These are phyloP conservation scores for Fusarium newnesense DNA, from an alignment of 2,329 filamentous ascomycete genomes.

Conservation along the genomic window DNA sequence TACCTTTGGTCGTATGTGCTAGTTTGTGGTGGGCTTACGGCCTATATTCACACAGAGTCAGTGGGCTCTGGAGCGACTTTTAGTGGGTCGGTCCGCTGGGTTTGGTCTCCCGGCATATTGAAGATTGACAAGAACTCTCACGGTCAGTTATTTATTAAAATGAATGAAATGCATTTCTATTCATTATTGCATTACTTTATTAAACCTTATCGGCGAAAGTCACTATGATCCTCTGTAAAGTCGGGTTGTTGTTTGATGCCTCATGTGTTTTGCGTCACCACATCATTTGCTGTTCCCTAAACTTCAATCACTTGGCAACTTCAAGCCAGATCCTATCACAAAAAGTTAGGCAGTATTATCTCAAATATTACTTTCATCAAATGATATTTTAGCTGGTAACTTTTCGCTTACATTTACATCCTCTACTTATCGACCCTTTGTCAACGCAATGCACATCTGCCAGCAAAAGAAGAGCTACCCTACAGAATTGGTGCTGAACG, in stretches of 20 bases:
- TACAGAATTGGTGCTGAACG: neutral
- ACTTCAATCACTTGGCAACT: no score
- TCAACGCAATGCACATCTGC: neutral
- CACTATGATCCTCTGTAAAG: no score
- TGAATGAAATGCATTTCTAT: fast-evolving
- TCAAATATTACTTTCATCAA: fast-evolving
- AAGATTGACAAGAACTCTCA: neutral
- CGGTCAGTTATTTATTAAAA: neutral
- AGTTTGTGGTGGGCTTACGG: fast-evolving
- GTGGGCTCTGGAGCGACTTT: fast-evolving
- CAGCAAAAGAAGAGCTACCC: neutral
- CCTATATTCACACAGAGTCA: fast-evolving
- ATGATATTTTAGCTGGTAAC: fast-evolving
- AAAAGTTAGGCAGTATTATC: no score
- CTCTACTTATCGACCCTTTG: neutral
- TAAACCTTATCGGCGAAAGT: fast-evolving
- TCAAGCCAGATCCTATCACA: no score
- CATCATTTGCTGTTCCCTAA: fast-evolving
- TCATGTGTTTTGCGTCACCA: no score
- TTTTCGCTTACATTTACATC: neutral
- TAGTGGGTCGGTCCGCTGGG: fast-evolving
- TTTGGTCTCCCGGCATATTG: neutral
- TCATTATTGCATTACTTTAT: neutral
- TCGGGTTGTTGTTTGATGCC: no score
- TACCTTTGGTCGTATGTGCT: neutral